phyloP scores from a whole-genome alignment of 768 basidiomycete species.

The Floccularia luteovirens region DNA sequence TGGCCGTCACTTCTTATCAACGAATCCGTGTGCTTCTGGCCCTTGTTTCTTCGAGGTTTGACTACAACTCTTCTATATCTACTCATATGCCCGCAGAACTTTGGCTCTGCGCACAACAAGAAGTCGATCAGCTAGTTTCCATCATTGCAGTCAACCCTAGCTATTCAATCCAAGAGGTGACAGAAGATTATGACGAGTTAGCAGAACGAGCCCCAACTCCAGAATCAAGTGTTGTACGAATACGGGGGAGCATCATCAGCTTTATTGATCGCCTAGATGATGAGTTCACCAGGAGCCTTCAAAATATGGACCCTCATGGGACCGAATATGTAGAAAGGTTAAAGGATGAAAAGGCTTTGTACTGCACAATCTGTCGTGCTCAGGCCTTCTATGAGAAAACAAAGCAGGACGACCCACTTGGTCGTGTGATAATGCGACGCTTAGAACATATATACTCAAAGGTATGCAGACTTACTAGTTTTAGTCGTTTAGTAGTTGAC shows the following conservation, averaged over 20 bases:
- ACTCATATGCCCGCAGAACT: slow-evolving; percentile 89
- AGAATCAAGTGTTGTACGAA: slow-evolving; percentile 71
- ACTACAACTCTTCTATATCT: slow-evolving; percentile 86
- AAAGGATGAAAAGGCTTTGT: slow-evolving; percentile 92
- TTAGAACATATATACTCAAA: slow-evolving; percentile 98
- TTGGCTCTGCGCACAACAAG: slow-evolving; percentile 81
- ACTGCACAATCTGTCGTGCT: slow-evolving; percentile 87
- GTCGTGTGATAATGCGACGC: slow-evolving; percentile 88
- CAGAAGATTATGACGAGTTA: slow-evolving; percentile 88
- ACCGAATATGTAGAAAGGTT: slow-evolving; percentile 98
- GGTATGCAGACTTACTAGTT: slow-evolving; percentile 33
- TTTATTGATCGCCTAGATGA: slow-evolving; percentile 96
- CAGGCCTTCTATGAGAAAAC: slow-evolving; percentile 88
- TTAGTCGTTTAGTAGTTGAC: slow-evolving; percentile 6
- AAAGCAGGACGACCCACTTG: slow-evolving; percentile 67
- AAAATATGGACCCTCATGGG: slow-evolving; percentile 98
- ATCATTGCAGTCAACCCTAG: slow-evolving; percentile 63
- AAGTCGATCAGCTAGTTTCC: slow-evolving; percentile 83
- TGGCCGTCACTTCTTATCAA: slow-evolving; percentile 85
- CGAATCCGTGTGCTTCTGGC: slow-evolving; percentile 91
- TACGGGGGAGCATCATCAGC: slow-evolving; percentile 94
- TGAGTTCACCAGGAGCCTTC: slow-evolving; percentile 94
- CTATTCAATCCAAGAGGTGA: slow-evolving; percentile 83
- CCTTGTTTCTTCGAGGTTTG: slow-evolving; percentile 90
- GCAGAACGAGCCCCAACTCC: slow-evolving; percentile 71